phyloP scores from a whole-genome alignment of 2,329 filamentous ascomycete species.

The Xylariomycetidae sp. region DNA sequence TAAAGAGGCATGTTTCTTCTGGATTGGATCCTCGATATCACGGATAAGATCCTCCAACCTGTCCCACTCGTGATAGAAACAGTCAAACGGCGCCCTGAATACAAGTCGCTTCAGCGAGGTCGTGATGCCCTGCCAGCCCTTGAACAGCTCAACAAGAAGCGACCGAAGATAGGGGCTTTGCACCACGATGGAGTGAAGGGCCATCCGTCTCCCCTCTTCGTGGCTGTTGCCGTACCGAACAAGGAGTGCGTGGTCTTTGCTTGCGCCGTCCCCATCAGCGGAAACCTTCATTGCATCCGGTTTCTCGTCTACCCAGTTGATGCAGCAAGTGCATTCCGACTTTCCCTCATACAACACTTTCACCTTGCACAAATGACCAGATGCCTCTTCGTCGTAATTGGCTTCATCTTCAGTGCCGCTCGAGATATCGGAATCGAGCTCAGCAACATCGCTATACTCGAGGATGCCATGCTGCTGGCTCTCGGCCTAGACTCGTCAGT shows the following conservation, averaged over 20 bases:
- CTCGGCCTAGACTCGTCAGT: too few relatives aligned
- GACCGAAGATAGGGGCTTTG: constrained; percentile 59
- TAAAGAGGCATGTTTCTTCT: too few relatives aligned
- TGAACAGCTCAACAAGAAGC: constrained; percentile 49
- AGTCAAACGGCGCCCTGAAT: constrained; percentile 56
- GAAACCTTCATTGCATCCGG: constrained; percentile 14
- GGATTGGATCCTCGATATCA: too few relatives aligned
- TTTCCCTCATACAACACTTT: constrained; percentile 22
- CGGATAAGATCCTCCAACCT: constrained; percentile 25
- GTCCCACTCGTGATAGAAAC: constrained; percentile 50
- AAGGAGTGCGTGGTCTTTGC: constrained; percentile 10
- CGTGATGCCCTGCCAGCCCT: constrained; percentile 56
- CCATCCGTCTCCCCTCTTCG: constrained; percentile 8
- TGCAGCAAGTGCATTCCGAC: constrained; percentile 22
- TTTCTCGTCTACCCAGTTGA: constrained; percentile 23
- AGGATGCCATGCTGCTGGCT: too few relatives aligned
- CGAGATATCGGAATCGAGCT: too few relatives aligned
- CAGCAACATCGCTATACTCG: too few relatives aligned
- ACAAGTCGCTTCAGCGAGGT: constrained; percentile 55
- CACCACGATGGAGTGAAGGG: constrained; percentile 41
- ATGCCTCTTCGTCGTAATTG: too few relatives aligned
- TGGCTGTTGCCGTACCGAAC: constrained; percentile 10
- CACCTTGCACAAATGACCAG: too few relatives aligned
- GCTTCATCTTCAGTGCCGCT: too few relatives aligned
- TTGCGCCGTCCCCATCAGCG: constrained; percentile 8